These are phyloP conservation scores for Juglanconis oblonga DNA, from an alignment of 2,329 filamentous ascomycete species.

Conservation along the genomic window DNA sequence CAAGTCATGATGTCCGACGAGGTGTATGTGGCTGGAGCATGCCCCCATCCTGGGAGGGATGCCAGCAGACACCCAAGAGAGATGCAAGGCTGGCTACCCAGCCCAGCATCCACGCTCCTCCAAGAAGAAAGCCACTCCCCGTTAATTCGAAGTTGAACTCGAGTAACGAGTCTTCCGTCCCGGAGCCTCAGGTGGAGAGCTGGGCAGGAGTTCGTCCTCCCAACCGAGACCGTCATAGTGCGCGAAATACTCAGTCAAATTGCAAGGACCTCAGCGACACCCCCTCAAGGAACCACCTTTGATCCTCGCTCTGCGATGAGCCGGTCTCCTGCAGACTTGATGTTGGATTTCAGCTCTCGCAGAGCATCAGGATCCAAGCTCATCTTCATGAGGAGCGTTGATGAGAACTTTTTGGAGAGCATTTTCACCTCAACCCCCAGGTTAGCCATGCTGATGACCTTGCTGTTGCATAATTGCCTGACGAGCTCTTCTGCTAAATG, in stretches of 20 bases:
- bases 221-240: background rate
- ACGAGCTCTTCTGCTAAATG: conserved; percentile 30
- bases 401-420: conserved; percentile 26
- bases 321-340: conserved; percentile 16
- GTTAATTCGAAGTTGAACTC: no score
- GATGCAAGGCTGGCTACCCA: background rate
- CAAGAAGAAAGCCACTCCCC: background rate
- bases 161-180: no score
- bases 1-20: background rate
- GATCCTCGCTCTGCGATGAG: conserved; percentile 15
- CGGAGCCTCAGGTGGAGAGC: no score
- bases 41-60: background rate
- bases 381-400: conserved; percentile 29
- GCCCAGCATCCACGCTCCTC: background rate
- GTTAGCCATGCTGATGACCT: conserved; percentile 29
- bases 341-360: conserved; percentile 14
- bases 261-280: background rate
- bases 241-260: background rate
- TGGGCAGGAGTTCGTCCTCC: no score
- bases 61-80: background rate
- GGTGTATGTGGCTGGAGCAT: background rate
- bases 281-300: conserved; percentile 12
- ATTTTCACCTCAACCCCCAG: conserved; percentile 28
- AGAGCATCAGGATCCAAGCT: conserved; percentile 11
- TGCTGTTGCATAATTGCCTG: conserved; percentile 28